Evolutionary conservation across 768 basidiomycete species (phyloP).

Genomic region (Russula sp.): DNA sequence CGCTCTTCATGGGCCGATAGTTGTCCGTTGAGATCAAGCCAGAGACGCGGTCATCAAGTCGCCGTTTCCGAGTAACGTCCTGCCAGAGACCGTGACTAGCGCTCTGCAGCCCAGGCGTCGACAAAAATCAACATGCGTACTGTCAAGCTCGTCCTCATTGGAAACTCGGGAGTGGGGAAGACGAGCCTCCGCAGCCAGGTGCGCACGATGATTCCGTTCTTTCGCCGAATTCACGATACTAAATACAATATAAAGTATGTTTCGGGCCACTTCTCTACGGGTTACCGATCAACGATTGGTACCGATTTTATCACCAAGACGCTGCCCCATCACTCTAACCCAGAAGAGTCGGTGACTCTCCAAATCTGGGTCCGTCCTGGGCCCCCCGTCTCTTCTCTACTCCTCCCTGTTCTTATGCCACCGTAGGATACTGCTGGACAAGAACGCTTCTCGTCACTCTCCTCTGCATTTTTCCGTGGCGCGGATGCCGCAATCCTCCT

Average conservation of each 20-base stretch:
- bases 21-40: neutral
- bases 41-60: neutral
- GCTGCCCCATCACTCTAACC: conserved; percentile 49
- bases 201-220: conserved; percentile 22
- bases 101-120: neutral
- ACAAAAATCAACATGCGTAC: conserved; percentile 43
- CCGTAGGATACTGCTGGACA: conserved; percentile 78
- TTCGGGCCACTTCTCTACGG: conserved; percentile 63
- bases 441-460: conserved; percentile 79
- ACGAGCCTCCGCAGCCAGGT: conserved; percentile 72
- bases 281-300: conserved; percentile 81
- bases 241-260: conserved; percentile 51
- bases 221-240: neutral
- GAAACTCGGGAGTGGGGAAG: conserved; percentile 80
- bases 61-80: neutral
- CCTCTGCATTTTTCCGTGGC: conserved; percentile 77
- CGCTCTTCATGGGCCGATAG: neutral
- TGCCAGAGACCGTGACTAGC: neutral
- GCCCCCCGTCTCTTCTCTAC: neutral
- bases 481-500: conserved; percentile 77
- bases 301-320: conserved; percentile 83
- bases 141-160: conserved; percentile 76
- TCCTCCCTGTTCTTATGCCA: conserved; percentile 4
- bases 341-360: conserved; percentile 52
- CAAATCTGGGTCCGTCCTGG: conserved; percentile 53